Evolutionary conservation across 805 yeast species (phyloP).

Genomic region (Saccharomycopsis sp.): DNA sequence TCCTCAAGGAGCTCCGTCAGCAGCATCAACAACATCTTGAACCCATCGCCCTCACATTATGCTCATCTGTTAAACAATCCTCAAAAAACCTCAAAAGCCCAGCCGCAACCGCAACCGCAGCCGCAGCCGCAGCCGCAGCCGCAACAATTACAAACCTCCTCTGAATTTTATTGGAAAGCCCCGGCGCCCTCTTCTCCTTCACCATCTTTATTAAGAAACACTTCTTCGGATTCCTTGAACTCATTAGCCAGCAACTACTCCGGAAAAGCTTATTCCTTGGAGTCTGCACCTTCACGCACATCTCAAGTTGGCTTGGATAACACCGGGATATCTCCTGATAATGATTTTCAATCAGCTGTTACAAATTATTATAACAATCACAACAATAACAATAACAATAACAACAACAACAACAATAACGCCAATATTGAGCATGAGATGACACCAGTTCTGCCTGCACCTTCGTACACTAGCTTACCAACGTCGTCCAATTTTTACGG

Average conservation of each 20-base stretch:
- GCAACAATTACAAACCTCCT: constrained; percentile 21
- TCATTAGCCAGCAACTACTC: constrained; percentile 37
- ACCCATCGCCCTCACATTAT: constrained; percentile 1
- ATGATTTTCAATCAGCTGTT: constrained; percentile 8
- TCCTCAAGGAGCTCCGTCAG: neutral
- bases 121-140: too few relatives aligned
- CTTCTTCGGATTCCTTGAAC: constrained; percentile 41
- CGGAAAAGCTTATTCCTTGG: too few relatives aligned
- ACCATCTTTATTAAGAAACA: too few relatives aligned
- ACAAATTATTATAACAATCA: constrained; percentile 1
- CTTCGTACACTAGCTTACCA: constrained; percentile 7
- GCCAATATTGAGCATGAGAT: too few relatives aligned
- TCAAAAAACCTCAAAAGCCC: too few relatives aligned
- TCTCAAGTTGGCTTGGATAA: too few relatives aligned
- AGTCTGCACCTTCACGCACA: too few relatives aligned
- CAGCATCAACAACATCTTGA: constrained; percentile 1
- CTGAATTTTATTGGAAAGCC: constrained; percentile 52
- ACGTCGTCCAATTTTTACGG: too few relatives aligned
- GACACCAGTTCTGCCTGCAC: constrained; percentile 10
- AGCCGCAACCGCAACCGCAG: too few relatives aligned
- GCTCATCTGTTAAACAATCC: neutral
- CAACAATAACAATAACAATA: neutral
- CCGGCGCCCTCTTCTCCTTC: constrained; percentile 55
- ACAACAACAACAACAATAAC: too few relatives aligned
- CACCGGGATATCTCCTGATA: too few relatives aligned